Evolutionary conservation across 768 basidiomycete species (phyloP), one percentile per base, ranked within the genome.

Genomic region (Leccinum fibrillosum): DNA sequence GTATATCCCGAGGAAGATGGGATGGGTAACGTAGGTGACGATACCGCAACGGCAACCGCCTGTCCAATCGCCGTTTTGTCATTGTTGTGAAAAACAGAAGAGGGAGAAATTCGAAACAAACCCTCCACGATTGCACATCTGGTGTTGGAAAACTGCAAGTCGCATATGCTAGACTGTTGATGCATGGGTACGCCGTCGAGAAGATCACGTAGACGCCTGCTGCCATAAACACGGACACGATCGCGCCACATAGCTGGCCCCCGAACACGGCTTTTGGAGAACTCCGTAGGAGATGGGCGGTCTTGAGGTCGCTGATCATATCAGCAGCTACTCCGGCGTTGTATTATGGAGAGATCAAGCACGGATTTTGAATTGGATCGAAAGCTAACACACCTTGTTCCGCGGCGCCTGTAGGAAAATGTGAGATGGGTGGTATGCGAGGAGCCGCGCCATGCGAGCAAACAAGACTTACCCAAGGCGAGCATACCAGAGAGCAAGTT

Each of bases 291-390:
- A 88, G 82, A 68, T 86, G 86, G 59, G 84, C 83, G n/a, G 86
- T 84, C 73, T 87, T 86, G 63, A 87, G 69, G 67, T 88, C 86
- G 56, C 84, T 80, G 49, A 81, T 82, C 86, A 88, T 86, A 66
- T 88, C 86, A 30, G 78, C 65, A 23, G 83, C 77, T 71, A 39
- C 49, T n/a, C 17, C 34, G 56, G 21, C 25, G 25, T 56, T 34
- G 11, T 8, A n/a, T 44, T 48, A 35, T 26, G 32, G 17, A 23
- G 12, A 25, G 19, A 21, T 52, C 35, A 19, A 49, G 19, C 3
- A n/a, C 28, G 39, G 49, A 39, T 55, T 37, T 21, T 17, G 25
- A 13, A 39, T 19, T 42, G 39, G 30, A 53, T 23, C n/a, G 32
- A 39, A 59, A 13, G 28, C 23, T 25, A 26, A 35, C 19, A 28